These are phyloP conservation scores for Penicillium decumbens DNA, from an alignment of 2,329 filamentous ascomycete genomes.

Conservation along the genomic window DNA sequence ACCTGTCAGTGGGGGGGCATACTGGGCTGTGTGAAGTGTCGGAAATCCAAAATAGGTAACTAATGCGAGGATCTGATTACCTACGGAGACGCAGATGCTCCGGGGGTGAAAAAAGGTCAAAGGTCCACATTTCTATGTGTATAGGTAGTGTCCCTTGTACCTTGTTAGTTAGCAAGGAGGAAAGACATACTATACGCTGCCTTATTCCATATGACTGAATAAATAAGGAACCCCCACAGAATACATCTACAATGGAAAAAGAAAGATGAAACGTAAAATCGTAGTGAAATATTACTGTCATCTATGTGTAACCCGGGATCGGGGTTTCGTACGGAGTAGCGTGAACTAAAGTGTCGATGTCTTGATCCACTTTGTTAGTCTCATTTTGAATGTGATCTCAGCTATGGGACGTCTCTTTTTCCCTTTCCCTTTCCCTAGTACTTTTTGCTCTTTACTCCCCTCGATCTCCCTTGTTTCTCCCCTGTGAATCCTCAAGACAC, in stretches of 20 bases:
- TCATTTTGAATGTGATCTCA: constrained; percentile 16
- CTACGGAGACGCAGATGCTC: constrained; percentile 3
- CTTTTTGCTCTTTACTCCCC: constrained; percentile 1
- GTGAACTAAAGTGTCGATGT: constrained; percentile 19
- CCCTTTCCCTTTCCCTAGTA: neutral
- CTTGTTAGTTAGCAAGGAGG: neutral
- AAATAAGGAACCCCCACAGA: neutral
- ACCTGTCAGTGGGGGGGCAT: neutral
- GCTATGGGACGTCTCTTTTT: constrained; percentile 7
- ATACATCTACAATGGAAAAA: neutral
- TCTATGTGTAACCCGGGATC: constrained; percentile 24
- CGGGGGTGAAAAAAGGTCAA: neutral
- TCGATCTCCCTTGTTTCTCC: neutral
- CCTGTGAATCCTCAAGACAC: neutral
- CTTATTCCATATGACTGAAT: neutral
- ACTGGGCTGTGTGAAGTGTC: constrained; percentile 3
- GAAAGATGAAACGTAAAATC: no score
- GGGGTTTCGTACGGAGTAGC: constrained; percentile 12
- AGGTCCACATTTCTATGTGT: neutral
- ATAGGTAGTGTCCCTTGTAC: no score
- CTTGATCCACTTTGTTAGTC: constrained; percentile 25
- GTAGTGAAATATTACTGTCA: constrained; percentile 17
- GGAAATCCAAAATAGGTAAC: constrained; percentile 4
- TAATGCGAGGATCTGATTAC: constrained; percentile 17
- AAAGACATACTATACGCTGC: neutral